These are phyloP conservation scores for Ceratobasidium sp. DNA, from an alignment of 1,284 basidiomycete species.

Conservation along the genomic window DNA sequence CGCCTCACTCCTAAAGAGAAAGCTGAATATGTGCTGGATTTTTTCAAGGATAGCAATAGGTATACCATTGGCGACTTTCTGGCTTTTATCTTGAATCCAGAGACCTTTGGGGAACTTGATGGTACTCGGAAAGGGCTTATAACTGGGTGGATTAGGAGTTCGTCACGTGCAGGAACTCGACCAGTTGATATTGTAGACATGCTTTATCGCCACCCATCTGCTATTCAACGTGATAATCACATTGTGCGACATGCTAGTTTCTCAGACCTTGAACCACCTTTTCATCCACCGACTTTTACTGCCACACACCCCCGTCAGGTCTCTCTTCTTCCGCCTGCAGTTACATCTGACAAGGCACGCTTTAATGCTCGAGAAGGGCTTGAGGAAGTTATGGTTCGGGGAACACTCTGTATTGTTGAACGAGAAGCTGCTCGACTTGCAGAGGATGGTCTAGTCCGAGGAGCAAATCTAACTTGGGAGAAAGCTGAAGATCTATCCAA, in stretches of 20 bases:
- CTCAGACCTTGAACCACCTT: not conserved
- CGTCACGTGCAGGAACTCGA: not conserved
- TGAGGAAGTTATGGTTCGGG: not conserved
- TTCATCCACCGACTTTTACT: not conserved
- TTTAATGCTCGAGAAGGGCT: constrained; percentile 10
- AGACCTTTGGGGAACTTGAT: not conserved
- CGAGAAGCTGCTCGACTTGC: not conserved
- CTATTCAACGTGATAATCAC: not conserved
- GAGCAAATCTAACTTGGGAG: not conserved
- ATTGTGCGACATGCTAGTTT: not conserved
- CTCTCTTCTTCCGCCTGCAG: not conserved
- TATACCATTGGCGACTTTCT: not conserved
- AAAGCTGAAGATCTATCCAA: no score
- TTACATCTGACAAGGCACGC: not conserved
- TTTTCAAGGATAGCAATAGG: not conserved
- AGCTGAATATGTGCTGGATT: not conserved
- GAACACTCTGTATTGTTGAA: not conserved
- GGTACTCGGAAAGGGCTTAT: not conserved
- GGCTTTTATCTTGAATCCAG: not conserved
- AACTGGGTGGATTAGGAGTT: not conserved
- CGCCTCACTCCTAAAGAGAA: no score
- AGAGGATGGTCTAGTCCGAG: not conserved
- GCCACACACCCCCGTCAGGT: not conserved
- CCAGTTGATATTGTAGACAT: constrained; percentile 15
- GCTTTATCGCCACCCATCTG: not conserved